Conservation (phyloP, 2,329 filamentous ascomycete genomes). For the Trichoderma brevicompactum region DNA sequence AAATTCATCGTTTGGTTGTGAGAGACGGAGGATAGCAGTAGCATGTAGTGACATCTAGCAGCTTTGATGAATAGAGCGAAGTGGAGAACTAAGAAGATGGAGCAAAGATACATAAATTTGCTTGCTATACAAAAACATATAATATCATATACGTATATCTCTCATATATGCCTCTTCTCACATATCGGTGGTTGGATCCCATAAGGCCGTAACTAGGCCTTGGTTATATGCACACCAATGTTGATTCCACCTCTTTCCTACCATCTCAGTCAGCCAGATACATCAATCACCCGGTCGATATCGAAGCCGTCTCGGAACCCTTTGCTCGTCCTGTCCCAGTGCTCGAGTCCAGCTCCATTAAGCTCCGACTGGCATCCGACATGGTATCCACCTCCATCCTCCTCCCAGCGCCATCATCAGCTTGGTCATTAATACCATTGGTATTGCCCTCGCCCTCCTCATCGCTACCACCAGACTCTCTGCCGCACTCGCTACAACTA, state of each 20-base stretch:
- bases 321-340: constrained; percentile 42
- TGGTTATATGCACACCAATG: not conserved
- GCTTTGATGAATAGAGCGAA: not conserved
- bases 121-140: not conserved
- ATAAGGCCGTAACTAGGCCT: not conserved
- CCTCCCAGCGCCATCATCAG: constrained; percentile 29
- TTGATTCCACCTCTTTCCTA: not conserved
- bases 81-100: not conserved
- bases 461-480: constrained; percentile 34
- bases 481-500: constrained; percentile 47
- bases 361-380: constrained; percentile 46
- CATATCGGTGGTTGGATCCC: not conserved
- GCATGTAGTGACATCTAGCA: not conserved
- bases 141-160: not conserved
- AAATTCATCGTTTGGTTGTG: not conserved
- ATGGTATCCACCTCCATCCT: constrained; percentile 35
- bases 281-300: constrained; percentile 30
- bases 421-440: constrained; percentile 14
- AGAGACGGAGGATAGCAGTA: not conserved
- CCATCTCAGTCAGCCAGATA: not conserved
- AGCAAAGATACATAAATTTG: not conserved
- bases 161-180: not conserved
- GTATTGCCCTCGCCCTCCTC: constrained; percentile 26
- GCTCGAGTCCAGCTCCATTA: constrained; percentile 45
- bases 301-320: constrained; percentile 47